These are phyloP conservation scores for Trifolium dubium DNA, from an alignment of 306 rosid species.

Conservation along the genomic window DNA sequence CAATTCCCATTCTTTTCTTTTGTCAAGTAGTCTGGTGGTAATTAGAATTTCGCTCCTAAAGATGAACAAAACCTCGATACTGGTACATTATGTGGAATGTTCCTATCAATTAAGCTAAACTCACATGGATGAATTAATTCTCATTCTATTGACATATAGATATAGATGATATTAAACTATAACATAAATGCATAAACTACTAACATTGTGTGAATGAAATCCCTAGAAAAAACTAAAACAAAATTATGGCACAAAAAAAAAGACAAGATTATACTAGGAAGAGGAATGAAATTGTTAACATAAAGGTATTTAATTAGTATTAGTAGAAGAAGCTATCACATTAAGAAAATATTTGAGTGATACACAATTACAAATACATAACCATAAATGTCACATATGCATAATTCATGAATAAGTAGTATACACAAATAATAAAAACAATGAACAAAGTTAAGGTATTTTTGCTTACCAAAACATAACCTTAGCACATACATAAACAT, in stretches of 20 bases:
- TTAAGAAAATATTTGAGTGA: slow-evolving; percentile 22
- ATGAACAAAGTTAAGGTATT: slow-evolving; percentile 2
- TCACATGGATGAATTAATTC: no score
- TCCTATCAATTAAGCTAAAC: no score
- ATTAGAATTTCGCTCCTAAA: no score
- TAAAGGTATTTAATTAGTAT: slow-evolving; percentile 5
- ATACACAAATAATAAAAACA: slow-evolving; percentile 27
- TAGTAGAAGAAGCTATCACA: slow-evolving; percentile 25
- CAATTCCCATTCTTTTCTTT: no score
- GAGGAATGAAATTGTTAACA: slow-evolving; percentile 12
- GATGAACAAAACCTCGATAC: no score
- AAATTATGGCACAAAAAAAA: background rate
- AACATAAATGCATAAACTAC: background rate
- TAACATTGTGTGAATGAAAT: background rate
- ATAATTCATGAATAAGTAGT: slow-evolving; percentile 25
- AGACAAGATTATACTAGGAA: background rate
- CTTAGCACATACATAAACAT: slow-evolving; percentile 7
- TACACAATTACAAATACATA: slow-evolving; percentile 10
- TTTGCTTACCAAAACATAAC: slow-evolving; percentile 28
- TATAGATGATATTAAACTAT: background rate
- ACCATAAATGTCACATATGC: slow-evolving; percentile 23
- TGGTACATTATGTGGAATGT: no score
- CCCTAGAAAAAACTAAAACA: background rate
- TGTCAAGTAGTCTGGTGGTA: no score
- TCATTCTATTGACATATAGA: background rate